These are phyloP conservation scores for Brettanomyces anomalus DNA, from an alignment of 805 yeast species.

Conservation along the genomic window DNA sequence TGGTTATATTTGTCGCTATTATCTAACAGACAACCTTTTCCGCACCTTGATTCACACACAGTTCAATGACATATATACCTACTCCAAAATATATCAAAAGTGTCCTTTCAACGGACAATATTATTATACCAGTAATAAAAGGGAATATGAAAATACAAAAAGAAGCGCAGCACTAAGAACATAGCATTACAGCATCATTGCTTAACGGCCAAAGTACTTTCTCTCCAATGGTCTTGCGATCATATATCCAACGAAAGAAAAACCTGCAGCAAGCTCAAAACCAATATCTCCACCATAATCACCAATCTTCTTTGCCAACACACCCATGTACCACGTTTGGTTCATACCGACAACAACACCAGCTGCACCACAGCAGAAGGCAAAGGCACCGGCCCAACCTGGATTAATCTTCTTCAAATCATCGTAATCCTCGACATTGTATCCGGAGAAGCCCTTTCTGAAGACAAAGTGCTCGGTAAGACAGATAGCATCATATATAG, in stretches of 20 bases:
- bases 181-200: too few species aligned
- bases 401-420: conserved; percentile 54
- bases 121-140: too few species aligned
- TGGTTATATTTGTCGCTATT: too few species aligned
- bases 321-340: conserved; percentile 79
- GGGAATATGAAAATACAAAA: too few species aligned
- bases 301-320: conserved; percentile 54
- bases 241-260: conserved; percentile 56
- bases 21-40: too few species aligned
- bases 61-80: too few species aligned
- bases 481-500: conserved; percentile 69
- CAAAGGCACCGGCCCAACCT: conserved; percentile 74
- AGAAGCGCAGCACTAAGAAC: too few species aligned
- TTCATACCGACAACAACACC: conserved; percentile 85
- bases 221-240: conserved; percentile 54
- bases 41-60: too few species aligned
- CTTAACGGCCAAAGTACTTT: conserved; percentile 47
- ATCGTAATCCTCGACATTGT: conserved; percentile 54
- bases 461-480: conserved; percentile 76
- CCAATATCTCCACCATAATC: conserved; percentile 77
- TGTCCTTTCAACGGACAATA: too few species aligned
- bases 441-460: conserved; percentile 52
- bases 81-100: too few species aligned
- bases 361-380: conserved; percentile 73
- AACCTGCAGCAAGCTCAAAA: conserved; percentile 63